Evolutionary conservation across 805 yeast genomes (phyloP).

Genomic region (Starmerella sp.): DNA sequence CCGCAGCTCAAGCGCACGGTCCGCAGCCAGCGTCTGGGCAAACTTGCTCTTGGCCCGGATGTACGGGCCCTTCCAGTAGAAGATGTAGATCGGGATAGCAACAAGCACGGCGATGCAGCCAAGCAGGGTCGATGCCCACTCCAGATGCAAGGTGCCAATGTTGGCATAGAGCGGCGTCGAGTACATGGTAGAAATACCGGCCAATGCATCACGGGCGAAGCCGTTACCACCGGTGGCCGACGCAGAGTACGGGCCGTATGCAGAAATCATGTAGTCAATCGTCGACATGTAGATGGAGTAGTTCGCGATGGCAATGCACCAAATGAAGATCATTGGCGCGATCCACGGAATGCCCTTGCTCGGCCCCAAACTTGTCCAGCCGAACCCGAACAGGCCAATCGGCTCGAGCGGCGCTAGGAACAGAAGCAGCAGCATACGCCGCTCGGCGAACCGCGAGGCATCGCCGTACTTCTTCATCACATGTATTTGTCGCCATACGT

Average conservation of each 20-base stretch:
- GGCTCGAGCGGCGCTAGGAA: constrained; percentile 33
- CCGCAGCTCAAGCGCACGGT: background rate
- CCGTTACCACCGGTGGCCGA: constrained; percentile 37
- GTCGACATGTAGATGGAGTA: constrained; percentile 35
- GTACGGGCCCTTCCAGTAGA: constrained; percentile 33
- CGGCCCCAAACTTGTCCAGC: constrained; percentile 35
- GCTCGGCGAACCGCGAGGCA: constrained; percentile 14
- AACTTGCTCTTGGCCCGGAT: constrained; percentile 30
- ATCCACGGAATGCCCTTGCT: constrained; percentile 29
- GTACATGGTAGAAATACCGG: constrained; percentile 32
- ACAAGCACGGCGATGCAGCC: constrained; percentile 31
- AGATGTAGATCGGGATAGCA: constrained; percentile 31
- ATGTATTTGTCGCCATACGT: constrained; percentile 27
- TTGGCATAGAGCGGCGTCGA: constrained; percentile 29
- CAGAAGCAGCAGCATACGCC: constrained; percentile 25
- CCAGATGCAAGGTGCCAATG: constrained; percentile 29
- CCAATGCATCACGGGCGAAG: constrained; percentile 33
- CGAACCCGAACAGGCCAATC: constrained; percentile 34
- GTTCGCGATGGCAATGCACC: constrained; percentile 33
- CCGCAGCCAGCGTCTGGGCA: constrained; percentile 26
- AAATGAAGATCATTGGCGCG: constrained; percentile 32
- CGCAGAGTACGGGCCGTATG: constrained; percentile 35
- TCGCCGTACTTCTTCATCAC: constrained; percentile 27
- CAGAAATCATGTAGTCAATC: constrained; percentile 35
- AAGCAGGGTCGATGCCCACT: constrained; percentile 33